A percentile compares a stretch with the other conserved stretches of the same genome.
Conservation (phyloP, 1,139 yeast genomes). For the Kazachstania sp. region DNA sequence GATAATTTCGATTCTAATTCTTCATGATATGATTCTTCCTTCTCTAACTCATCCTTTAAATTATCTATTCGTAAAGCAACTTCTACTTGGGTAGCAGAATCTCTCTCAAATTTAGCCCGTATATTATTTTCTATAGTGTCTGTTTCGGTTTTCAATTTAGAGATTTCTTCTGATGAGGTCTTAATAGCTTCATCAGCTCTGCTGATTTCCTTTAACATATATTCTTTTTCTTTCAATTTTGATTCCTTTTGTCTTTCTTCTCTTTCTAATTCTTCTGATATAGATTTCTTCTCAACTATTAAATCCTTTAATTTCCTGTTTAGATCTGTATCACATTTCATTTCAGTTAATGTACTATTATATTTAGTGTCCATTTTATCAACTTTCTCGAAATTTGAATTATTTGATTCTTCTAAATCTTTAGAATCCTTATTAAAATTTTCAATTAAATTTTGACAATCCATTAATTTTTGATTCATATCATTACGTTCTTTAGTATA, state of each 20-base stretch:
- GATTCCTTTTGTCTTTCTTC: conserved; percentile 35
- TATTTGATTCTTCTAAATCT: conserved; percentile 26
- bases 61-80: conserved; percentile 27
- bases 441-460: conserved; percentile 12
- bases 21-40: conserved; percentile 8
- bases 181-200: conserved; percentile 49
- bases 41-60: conserved; percentile 27
- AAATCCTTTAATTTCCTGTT: conserved; percentile 21
- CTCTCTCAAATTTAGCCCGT: conserved; percentile 8
- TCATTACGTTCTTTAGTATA: conserved; percentile 16
- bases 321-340: conserved; percentile 24
- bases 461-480: conserved; percentile 16
- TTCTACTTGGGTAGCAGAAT: conserved; percentile 21
- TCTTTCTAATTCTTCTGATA: conserved; percentile 35
- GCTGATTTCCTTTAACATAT: conserved; percentile 56
- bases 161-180: conserved; percentile 42
- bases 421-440: conserved; percentile 22
- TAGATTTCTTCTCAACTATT: conserved; percentile 34
- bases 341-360: conserved; percentile 18
- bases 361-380: conserved; percentile 35
- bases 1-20: conserved; percentile 1
- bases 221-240: conserved; percentile 48
- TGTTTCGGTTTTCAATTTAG: conserved; percentile 31
- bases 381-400: conserved; percentile 36
- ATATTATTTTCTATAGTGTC: conserved; percentile 22